Evolutionary conservation across 75 land plant species (phyloP).

Genomic region (Selaginella tamariscina): DNA sequence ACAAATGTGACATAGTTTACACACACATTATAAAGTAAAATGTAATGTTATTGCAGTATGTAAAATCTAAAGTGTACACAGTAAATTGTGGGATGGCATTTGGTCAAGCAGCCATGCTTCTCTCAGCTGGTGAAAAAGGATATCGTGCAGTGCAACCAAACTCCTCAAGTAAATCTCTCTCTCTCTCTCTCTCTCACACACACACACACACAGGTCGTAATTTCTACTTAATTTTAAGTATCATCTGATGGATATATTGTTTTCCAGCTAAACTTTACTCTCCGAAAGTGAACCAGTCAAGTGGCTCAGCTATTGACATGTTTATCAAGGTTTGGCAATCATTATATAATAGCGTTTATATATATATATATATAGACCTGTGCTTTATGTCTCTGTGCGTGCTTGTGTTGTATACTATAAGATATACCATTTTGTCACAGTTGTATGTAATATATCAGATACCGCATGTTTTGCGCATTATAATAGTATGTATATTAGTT

Average conservation of each 20-base stretch:
- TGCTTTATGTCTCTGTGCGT: not conserved
- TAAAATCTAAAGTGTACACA: constrained; percentile 61
- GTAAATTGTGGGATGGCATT: constrained; percentile 70
- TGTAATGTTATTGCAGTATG: constrained; percentile 32
- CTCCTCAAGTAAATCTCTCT: constrained; percentile 42
- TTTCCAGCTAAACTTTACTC: constrained; percentile 60
- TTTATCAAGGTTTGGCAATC: constrained; percentile 56
- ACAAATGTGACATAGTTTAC: not conserved
- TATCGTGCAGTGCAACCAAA: constrained; percentile 64
- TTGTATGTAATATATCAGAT: too few relatives aligned
- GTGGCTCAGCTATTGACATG: constrained; percentile 82
- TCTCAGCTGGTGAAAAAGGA: constrained; percentile 70
- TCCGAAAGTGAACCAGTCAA: constrained; percentile 64
- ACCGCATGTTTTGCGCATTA: too few relatives aligned
- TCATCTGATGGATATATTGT: not conserved
- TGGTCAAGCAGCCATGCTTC: constrained; percentile 94
- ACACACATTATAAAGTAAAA: too few relatives aligned
- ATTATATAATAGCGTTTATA: not conserved
- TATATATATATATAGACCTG: not conserved
- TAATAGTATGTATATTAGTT: too few relatives aligned
- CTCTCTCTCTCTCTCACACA: not conserved
- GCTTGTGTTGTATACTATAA: not conserved
- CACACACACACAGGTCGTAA: too few relatives aligned
- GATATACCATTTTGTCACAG: too few relatives aligned
- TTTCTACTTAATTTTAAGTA: too few relatives aligned